Percentiles rank a stretch among this genome's conserved stretches.
These are phyloP conservation scores for Coccomyxa subellipsoidea DNA, from an alignment of 163 green algal genomes.

Conservation along the genomic window DNA sequence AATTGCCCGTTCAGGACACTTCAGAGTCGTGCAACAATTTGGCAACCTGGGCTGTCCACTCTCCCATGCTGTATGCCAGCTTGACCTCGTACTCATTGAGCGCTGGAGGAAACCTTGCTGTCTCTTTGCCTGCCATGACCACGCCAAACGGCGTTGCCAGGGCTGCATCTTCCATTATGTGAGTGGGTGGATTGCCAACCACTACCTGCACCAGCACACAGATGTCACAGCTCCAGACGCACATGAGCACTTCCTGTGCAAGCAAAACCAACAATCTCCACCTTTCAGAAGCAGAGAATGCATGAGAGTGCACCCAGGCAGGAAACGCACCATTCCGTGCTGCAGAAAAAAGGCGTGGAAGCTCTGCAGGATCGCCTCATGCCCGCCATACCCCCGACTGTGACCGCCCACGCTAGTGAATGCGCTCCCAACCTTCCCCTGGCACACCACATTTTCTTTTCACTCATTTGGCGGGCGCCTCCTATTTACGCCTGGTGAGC, in stretches of 20 bases:
- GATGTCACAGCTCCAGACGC: background rate
- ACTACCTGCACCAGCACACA: constrained; percentile 18
- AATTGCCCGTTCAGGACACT: too few relatives aligned
- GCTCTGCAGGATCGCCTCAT: constrained; percentile 39
- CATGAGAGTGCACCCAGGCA: too few relatives aligned
- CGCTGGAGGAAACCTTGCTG: background rate
- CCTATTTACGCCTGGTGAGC: background rate
- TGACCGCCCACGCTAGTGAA: constrained; percentile 43
- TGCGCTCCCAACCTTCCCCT: constrained; percentile 42
- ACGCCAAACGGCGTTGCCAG: constrained; percentile 38
- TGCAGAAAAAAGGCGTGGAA: constrained; percentile 42
- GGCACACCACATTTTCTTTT: background rate
- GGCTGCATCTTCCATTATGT: constrained; percentile 34
- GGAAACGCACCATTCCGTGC: constrained; percentile 45
- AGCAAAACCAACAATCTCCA: background rate
- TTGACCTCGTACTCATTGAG: constrained; percentile 41
- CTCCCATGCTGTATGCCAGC: constrained; percentile 40
- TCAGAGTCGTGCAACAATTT: constrained; percentile 26
- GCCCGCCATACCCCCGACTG: constrained; percentile 33
- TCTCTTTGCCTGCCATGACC: constrained; percentile 33
- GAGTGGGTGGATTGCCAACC: constrained; percentile 36
- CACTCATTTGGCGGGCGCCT: too few relatives aligned
- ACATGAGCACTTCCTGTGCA: too few relatives aligned
- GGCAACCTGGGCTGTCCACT: constrained; percentile 40
- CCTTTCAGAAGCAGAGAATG: too few relatives aligned